A percentile compares a stretch with the other conserved stretches of the same genome.
Conservation (phyloP, 768 basidiomycete genomes). For the Xerocomellus intermedius region DNA sequence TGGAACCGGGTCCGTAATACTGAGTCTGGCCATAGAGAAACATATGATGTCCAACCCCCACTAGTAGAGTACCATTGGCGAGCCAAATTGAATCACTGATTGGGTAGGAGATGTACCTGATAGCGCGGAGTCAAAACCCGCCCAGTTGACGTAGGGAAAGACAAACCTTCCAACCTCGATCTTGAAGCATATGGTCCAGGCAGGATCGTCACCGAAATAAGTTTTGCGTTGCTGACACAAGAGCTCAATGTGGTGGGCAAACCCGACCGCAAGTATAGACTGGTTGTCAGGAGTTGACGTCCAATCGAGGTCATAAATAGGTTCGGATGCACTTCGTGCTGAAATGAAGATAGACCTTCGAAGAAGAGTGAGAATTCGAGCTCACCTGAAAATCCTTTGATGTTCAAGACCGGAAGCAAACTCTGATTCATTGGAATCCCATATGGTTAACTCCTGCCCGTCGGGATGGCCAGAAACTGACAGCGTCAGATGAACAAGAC, state of each 20-base stretch:
- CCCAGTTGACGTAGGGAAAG: neutral
- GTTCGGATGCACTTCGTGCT: slow-evolving; percentile 40
- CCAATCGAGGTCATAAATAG: slow-evolving; percentile 87
- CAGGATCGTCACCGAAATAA: slow-evolving; percentile 80
- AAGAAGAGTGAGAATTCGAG: neutral
- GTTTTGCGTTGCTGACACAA: slow-evolving; percentile 92
- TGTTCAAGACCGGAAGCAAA: slow-evolving; percentile 90
- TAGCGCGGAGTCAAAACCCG: neutral
- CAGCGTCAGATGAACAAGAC: slow-evolving; percentile 2
- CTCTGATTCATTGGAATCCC: slow-evolving; percentile 94
- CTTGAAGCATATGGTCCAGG: slow-evolving; percentile 70
- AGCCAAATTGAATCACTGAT: slow-evolving; percentile 94
- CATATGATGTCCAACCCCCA: slow-evolving; percentile 83
- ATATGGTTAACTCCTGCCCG: slow-evolving; percentile 85
- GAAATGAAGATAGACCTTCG: neutral
- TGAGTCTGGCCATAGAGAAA: slow-evolving; percentile 64
- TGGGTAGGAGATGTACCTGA: slow-evolving; percentile 69
- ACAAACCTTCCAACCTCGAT: slow-evolving; percentile 70
- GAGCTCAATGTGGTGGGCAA: slow-evolving; percentile 73
- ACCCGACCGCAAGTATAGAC: slow-evolving; percentile 90
- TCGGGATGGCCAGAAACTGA: slow-evolving; percentile 59
- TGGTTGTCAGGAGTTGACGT: slow-evolving; percentile 86
- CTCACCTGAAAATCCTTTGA: slow-evolving; percentile 57
- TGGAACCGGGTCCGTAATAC: slow-evolving; percentile 16
- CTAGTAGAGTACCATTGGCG: slow-evolving; percentile 73